Evolutionary conservation across 371 early-diverging fungal species (phyloP), one percentile per base, ranked within the genome.

Genomic region (Lichtheimia corymbifera): DNA sequence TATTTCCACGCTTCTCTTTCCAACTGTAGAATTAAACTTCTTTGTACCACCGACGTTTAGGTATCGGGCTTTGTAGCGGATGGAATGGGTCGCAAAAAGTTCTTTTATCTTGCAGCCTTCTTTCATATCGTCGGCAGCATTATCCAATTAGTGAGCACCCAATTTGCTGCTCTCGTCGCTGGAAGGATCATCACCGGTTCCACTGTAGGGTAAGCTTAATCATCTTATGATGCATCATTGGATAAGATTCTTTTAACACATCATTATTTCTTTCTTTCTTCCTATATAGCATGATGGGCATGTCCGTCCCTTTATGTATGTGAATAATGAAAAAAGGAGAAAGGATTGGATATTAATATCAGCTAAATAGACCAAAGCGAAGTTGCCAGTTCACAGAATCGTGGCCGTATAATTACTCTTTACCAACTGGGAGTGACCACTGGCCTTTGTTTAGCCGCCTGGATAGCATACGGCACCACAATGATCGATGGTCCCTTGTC

Each of bases 341-440:
- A 11, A n/a, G n/a, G n/a, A 4, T 3, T 35, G 12, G n/a, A 20
- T 43, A 22, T 18, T n/a, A n/a, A 25, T 27, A 14, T 14, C 12
- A 5, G 22, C 49, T 6, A 49, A n/a, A 25, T 45, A 77, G 77
- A 93, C 79, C 92, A 96, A 73, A 88, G 94, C 43, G 95, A 97
- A 61, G 83, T 96, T 7, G 89, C 97, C 4, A 88, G 91, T 41
- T 82, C 91, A 22, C 68, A 82, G 25, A 85, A 91, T 61, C 89
- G 97, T 74, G 98, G 97, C 24, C 80, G 91, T 11, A 71, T 97
- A 22, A 89, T 92, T 40, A 85, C 93, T 14, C 76, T 95, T 22
- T 93, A 98, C 70, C 96, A 96, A 70, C 86, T 92, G 63, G 91
- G 95, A 54, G 90, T 97, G 43, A 91, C 94, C 18, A 50, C 73